Percentiles rank a stretch among this genome's conserved stretches.
Evolutionary conservation across 2,329 filamentous ascomycete genomes (phyloP).

Genomic region (Scedosporium minutisporum): DNA sequence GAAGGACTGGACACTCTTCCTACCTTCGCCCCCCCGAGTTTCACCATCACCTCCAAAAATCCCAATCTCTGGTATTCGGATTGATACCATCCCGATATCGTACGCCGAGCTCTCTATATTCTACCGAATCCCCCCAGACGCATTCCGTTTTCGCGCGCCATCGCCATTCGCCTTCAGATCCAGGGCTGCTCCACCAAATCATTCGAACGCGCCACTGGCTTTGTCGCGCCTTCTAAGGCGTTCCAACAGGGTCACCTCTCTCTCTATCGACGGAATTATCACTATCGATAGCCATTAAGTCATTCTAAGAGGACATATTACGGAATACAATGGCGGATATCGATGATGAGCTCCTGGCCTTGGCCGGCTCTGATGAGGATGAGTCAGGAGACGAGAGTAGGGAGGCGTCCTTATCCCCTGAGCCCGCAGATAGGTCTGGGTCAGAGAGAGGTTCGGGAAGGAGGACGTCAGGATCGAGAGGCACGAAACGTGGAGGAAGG

Average conservation of each 20-base stretch:
- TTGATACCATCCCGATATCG: not conserved
- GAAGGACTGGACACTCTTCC: not conserved
- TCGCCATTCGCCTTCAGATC: too few species aligned
- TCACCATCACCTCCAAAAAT: not conserved
- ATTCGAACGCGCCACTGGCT: not conserved
- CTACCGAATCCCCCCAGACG: not conserved
- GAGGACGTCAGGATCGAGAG: not conserved
- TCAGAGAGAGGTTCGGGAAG: slow-evolving; percentile 36
- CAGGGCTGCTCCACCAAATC: not conserved
- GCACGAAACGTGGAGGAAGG: slow-evolving; percentile 3
- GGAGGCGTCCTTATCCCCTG: slow-evolving; percentile 44
- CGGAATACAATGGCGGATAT: slow-evolving; percentile 65
- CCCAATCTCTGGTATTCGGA: not conserved
- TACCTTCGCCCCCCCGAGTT: not conserved
- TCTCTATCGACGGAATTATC: not conserved
- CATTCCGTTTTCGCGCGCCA: too few species aligned
- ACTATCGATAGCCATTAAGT: not conserved
- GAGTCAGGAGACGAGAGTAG: slow-evolving; percentile 41
- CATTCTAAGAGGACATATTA: not conserved
- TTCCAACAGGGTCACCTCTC: not conserved
- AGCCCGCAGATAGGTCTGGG: slow-evolving; percentile 23
- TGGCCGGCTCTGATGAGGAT: slow-evolving; percentile 65
- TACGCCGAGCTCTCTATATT: not conserved
- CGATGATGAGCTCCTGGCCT: slow-evolving; percentile 86
- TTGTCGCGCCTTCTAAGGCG: not conserved